phyloP scores from a whole-genome alignment of 768 basidiomycete species.

The Lepiota venenata region DNA sequence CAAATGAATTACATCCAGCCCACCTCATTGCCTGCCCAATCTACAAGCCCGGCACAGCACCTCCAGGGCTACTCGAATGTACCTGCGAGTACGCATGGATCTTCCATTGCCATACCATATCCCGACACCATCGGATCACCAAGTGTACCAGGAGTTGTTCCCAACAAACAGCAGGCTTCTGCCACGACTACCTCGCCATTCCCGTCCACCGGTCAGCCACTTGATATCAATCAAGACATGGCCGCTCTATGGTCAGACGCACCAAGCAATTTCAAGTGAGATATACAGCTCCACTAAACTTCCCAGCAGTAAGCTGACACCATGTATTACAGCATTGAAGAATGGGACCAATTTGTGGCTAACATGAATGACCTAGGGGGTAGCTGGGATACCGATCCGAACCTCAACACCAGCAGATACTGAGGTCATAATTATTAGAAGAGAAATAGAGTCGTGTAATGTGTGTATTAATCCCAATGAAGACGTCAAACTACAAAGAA shows the following conservation, averaged over 20 bases:
- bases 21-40: not conserved
- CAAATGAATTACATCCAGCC: slow-evolving; percentile 21
- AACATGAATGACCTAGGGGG: slow-evolving; percentile 6
- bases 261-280: slow-evolving; percentile 43
- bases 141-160: not conserved
- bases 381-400: not conserved
- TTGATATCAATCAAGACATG: slow-evolving; percentile 31
- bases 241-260: slow-evolving; percentile 55
- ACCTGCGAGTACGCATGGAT: not conserved
- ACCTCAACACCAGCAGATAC: not conserved
- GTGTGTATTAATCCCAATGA: not conserved
- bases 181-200: not conserved
- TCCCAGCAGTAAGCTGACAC: not conserved
- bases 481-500: not conserved
- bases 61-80: not conserved
- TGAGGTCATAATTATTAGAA: not conserved
- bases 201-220: not conserved
- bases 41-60: not conserved
- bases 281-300: slow-evolving; percentile 28
- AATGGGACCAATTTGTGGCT: slow-evolving; percentile 21
- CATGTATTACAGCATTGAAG: slow-evolving; percentile 16
- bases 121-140: not conserved
- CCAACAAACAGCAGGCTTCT: not conserved
- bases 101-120: not conserved
- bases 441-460: not conserved